Evolutionary conservation across 805 yeast genomes (phyloP).

Genomic region (Candida koratica): DNA sequence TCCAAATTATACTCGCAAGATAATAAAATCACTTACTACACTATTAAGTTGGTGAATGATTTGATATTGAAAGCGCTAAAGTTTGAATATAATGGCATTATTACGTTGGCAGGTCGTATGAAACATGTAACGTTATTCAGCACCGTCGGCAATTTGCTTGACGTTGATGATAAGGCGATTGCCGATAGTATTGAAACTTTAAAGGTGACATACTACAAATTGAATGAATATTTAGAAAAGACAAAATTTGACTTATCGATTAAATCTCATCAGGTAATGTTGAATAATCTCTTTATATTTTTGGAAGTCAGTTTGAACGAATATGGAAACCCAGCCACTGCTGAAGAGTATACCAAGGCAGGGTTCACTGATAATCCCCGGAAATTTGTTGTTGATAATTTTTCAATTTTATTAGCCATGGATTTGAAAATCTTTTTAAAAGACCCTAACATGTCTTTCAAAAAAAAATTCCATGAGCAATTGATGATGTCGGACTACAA

Average conservation of each 20-base stretch:
- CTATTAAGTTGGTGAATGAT: slow-evolving; percentile 45
- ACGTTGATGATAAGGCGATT: slow-evolving; percentile 34
- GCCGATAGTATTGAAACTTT: slow-evolving; percentile 28
- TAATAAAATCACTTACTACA: slow-evolving; percentile 38
- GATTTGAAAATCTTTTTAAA: slow-evolving; percentile 53
- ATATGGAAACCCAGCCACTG: slow-evolving; percentile 39
- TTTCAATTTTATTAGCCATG: slow-evolving; percentile 48
- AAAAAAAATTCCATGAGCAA: slow-evolving; percentile 60
- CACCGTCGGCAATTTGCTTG: slow-evolving; percentile 38
- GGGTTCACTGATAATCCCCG: slow-evolving; percentile 46
- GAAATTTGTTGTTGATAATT: slow-evolving; percentile 40
- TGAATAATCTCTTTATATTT: slow-evolving; percentile 35
- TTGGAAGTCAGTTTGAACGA: slow-evolving; percentile 41
- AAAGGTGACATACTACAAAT: slow-evolving; percentile 30
- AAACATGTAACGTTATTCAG: slow-evolving; percentile 46
- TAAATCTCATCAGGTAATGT: slow-evolving; percentile 37
- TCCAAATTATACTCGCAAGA: slow-evolving; percentile 42
- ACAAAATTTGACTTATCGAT: slow-evolving; percentile 37
- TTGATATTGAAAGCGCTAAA: slow-evolving; percentile 41
- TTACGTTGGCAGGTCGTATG: slow-evolving; percentile 44
- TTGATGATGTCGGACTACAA: slow-evolving; percentile 54
- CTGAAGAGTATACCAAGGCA: slow-evolving; percentile 43
- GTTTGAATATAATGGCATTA: slow-evolving; percentile 39
- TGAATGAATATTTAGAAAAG: slow-evolving; percentile 33
- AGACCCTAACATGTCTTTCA: slow-evolving; percentile 56